phyloP scores from a whole-genome alignment of 441 rosid genomes.

The Populus tomentosa region DNA sequence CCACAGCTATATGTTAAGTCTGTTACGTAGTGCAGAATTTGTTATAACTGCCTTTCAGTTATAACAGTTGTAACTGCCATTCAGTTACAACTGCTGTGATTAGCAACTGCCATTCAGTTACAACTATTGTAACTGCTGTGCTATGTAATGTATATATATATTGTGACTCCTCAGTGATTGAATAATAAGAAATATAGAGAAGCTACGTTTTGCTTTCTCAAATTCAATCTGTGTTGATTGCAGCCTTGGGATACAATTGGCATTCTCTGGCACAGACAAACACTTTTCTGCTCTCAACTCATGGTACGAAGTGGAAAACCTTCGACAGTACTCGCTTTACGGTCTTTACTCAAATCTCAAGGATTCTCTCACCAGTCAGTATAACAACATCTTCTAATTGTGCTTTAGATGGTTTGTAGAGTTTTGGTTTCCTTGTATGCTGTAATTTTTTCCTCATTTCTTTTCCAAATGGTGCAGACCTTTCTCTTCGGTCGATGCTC shows the following conservation, averaged over 20 bases:
- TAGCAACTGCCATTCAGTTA: too few species aligned
- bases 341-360: constrained; percentile 76
- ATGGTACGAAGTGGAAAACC: constrained; percentile 91
- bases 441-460: constrained; percentile 10
- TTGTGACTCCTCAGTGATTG: too few species aligned
- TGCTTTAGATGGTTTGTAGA: constrained; percentile 22
- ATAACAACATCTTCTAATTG: constrained; percentile 56
- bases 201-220: too few species aligned
- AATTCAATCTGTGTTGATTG: too few species aligned
- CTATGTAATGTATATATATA: too few species aligned
- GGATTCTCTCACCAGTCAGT: constrained; percentile 63
- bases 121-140: too few species aligned
- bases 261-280: constrained; percentile 97
- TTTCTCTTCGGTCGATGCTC: constrained; percentile 4
- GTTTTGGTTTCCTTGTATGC: constrained; percentile 14
- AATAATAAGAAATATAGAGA: too few species aligned
- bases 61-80: too few species aligned
- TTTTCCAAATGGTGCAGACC: neutral
- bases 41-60: too few species aligned
- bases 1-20: too few species aligned
- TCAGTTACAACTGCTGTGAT: too few species aligned
- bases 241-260: constrained; percentile 88
- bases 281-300: constrained; percentile 77
- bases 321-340: constrained; percentile 85
- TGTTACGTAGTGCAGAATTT: too few species aligned